phyloP scores from a whole-genome alignment of 1,284 basidiomycete genomes.

The Puccinia coronata region DNA sequence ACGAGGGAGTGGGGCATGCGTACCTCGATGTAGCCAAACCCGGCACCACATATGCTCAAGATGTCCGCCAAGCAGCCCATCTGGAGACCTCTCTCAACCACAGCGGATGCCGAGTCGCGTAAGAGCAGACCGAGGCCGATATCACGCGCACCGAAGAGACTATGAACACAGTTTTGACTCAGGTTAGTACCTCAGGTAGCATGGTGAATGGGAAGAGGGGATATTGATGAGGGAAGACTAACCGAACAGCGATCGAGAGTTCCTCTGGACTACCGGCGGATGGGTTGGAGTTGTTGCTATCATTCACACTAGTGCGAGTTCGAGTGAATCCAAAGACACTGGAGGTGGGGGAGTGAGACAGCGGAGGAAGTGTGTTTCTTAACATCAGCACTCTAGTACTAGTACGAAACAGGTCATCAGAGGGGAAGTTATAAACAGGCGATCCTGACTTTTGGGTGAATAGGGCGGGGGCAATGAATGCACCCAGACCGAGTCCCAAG shows the following conservation, averaged over 20 bases:
- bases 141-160: slow-evolving; percentile 41
- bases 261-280: slow-evolving; percentile 40
- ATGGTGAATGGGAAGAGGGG: neutral
- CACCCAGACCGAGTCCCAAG: slow-evolving; percentile 36
- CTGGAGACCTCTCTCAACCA: slow-evolving; percentile 36
- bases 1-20: neutral
- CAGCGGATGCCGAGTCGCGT: slow-evolving; percentile 37
- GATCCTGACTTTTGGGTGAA: slow-evolving; percentile 43
- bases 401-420: neutral
- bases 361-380: neutral
- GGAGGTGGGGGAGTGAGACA: neutral
- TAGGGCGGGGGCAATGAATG: slow-evolving; percentile 45
- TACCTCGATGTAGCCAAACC: slow-evolving; percentile 43
- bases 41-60: slow-evolving; percentile 29
- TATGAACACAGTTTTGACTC: neutral
- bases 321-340: slow-evolving; percentile 44
- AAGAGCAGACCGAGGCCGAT: slow-evolving; percentile 44
- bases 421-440: neutral
- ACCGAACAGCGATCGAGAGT: slow-evolving; percentile 45
- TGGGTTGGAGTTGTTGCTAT: slow-evolving; percentile 14
- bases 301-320: neutral
- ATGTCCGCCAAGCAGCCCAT: slow-evolving; percentile 41
- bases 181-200: neutral
- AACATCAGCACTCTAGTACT: too few species aligned
- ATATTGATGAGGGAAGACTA: neutral